Evolutionary conservation across 805 yeast species (phyloP), one percentile per base, ranked within the genome.

Genomic region (Candida piceae): DNA sequence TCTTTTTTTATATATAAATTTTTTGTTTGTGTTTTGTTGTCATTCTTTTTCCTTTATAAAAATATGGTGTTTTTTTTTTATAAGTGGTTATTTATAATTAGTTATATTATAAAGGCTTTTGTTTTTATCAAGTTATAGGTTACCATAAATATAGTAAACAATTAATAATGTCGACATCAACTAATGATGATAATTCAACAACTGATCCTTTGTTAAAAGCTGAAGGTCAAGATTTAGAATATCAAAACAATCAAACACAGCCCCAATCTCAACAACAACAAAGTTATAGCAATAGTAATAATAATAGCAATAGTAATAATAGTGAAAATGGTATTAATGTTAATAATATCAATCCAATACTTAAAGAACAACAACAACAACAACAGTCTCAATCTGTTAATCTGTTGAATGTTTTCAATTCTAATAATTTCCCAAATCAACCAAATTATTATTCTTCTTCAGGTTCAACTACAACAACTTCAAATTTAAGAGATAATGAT

Each of bases 401-500:
- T 13, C 12, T 24, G 22, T 24, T 32, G 29, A 32, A 32, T 18
- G 19, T 19, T 4, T 41, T 35, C 13, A 34, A 26, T 12, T 8
- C 39, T n/a, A 25, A 32, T 26, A 13, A n/a, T 15, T 26, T 26
- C 17, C 9, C 29, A n/a, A 13, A n/a, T 26, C 29, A 26, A 16
- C 19, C 29, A 13, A 26, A 26, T 7, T 46, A 36, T 15, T 46
- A 41, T 24, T 32, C 43, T 12, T 44, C 49, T 15, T 47, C 52
- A 31, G 40, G 44, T 15, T 5, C 16, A 31, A 41, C 46, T 15
- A 8, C 29, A 26, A 26, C 16, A n/a, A 25, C 35, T 26, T 45
- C 53, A 13, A 48, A 41, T 32, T 22, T 50, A 25, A 32, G 52
- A 32, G 53, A 49, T 29, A 41, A 42, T 18, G 49, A 44, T 20